These are phyloP conservation scores for Isabelozyma heimii DNA, from an alignment of 805 yeast species.

Conservation along the genomic window DNA sequence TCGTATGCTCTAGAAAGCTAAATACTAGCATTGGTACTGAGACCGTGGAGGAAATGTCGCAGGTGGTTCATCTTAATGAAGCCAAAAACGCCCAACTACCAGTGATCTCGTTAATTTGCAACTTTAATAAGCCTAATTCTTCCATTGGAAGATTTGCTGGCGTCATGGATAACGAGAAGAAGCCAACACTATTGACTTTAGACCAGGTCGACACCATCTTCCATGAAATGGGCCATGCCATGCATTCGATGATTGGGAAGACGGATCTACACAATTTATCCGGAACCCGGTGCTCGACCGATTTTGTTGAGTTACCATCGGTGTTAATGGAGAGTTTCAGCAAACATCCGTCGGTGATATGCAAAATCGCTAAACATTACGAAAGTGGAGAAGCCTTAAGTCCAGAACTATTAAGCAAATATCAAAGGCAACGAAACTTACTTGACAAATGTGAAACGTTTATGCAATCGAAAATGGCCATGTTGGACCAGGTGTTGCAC, in stretches of 20 bases:
- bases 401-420: slow-evolving; percentile 43
- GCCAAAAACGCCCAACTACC: slow-evolving; percentile 74
- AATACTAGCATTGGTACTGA: slow-evolving; percentile 45
- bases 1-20: slow-evolving; percentile 86
- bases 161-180: slow-evolving; percentile 8
- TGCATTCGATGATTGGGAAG: slow-evolving; percentile 95
- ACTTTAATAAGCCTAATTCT: slow-evolving; percentile 50
- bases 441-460: slow-evolving; percentile 71
- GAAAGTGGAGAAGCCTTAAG: slow-evolving; percentile 64
- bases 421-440: slow-evolving; percentile 49
- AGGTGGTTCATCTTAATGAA: slow-evolving; percentile 33
- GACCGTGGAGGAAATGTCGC: slow-evolving; percentile 14
- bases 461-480: slow-evolving; percentile 87
- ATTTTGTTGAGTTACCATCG: slow-evolving; percentile 94
- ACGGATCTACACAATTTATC: slow-evolving; percentile 87
- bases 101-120: slow-evolving; percentile 84
- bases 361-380: slow-evolving; percentile 69
- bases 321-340: slow-evolving; percentile 96
- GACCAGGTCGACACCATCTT: slow-evolving; percentile 89
- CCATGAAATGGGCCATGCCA: slow-evolving; percentile 99
- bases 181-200: slow-evolving; percentile 59
- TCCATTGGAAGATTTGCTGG: slow-evolving; percentile 29
- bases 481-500: slow-evolving; percentile 81
- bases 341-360: slow-evolving; percentile 71
- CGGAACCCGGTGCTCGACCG: slow-evolving; percentile 94